phyloP scores from a whole-genome alignment of 2,329 filamentous ascomycete genomes.

The Fusarium armeniacum region DNA sequence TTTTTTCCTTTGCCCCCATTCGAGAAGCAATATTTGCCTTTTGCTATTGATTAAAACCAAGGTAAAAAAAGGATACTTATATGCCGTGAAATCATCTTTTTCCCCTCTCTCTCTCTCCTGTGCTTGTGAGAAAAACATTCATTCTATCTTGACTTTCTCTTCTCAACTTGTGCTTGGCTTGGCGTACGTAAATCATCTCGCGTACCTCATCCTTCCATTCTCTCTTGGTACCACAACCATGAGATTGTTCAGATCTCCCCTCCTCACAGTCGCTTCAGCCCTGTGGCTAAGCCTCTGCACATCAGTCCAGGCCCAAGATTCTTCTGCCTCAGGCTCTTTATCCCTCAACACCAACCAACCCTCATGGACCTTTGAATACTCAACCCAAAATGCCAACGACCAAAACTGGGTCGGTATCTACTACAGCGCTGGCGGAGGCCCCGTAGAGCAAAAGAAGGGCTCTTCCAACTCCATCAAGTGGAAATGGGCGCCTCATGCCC shows the following conservation, averaged over 20 bases:
- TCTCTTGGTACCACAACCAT: conserved; percentile 25
- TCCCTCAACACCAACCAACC: conserved; percentile 35
- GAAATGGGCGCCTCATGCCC: conserved; percentile 51
- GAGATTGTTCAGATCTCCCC: conserved; percentile 32
- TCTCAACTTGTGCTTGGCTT: conserved; percentile 13
- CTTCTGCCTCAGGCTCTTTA: conserved; percentile 34
- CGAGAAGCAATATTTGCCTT: conserved; percentile 9
- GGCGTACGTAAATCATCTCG: conserved; percentile 16
- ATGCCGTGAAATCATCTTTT: conserved; percentile 12
- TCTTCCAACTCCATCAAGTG: conserved; percentile 52
- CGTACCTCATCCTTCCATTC: neutral
- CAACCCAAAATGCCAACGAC: conserved; percentile 46
- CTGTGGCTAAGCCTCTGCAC: conserved; percentile 34
- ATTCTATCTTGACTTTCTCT: neutral
- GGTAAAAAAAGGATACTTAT: neutral
- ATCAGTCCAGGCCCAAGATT: conserved; percentile 22
- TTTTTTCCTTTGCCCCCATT: neutral
- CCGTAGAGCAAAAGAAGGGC: conserved; percentile 52
- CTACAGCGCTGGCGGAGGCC: conserved; percentile 53
- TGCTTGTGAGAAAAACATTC: conserved; percentile 1
- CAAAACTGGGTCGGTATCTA: conserved; percentile 59
- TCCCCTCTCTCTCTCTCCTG: neutral
- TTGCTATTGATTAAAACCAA: conserved; percentile 10
- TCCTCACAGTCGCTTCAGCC: conserved; percentile 28
- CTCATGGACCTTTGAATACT: conserved; percentile 55